phyloP scores from a whole-genome alignment of 805 yeast genomes.

The Teunomyces tritomae region DNA sequence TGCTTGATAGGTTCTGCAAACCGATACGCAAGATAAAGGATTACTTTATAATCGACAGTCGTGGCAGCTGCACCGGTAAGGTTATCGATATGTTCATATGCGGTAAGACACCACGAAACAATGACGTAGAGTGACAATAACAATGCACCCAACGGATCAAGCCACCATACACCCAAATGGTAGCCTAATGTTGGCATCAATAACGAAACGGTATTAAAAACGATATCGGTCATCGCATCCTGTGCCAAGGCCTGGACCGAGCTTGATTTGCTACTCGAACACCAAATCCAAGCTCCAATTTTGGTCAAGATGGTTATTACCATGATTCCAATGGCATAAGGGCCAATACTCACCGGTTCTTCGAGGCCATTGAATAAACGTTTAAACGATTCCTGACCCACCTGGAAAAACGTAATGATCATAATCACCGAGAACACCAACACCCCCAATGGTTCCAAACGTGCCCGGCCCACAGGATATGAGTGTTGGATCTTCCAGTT shows the following conservation, averaged over 20 bases:
- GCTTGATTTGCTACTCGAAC: slow-evolving; percentile 56
- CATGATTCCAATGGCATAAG: slow-evolving; percentile 59
- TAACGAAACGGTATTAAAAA: slow-evolving; percentile 69
- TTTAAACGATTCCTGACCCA: slow-evolving; percentile 60
- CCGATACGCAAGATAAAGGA: slow-evolving; percentile 63
- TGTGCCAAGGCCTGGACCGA: slow-evolving; percentile 78
- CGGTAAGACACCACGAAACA: slow-evolving; percentile 59
- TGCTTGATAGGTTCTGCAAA: slow-evolving; percentile 66
- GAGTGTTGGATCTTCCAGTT: slow-evolving; percentile 46
- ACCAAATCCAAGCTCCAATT: slow-evolving; percentile 61
- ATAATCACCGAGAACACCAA: slow-evolving; percentile 70
- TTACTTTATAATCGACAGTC: slow-evolving; percentile 59
- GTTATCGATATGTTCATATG: slow-evolving; percentile 70
- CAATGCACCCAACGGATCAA: slow-evolving; percentile 74
- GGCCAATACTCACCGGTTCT: slow-evolving; percentile 46
- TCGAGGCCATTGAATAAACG: slow-evolving; percentile 37
- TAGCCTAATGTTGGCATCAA: slow-evolving; percentile 66
- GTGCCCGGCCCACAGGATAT: slow-evolving; percentile 69
- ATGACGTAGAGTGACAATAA: slow-evolving; percentile 60
- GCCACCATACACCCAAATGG: slow-evolving; percentile 57
- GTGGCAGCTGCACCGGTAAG: slow-evolving; percentile 73
- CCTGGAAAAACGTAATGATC: slow-evolving; percentile 68
- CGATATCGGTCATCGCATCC: slow-evolving; percentile 76
- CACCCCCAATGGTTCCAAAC: slow-evolving; percentile 78
- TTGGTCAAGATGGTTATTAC: slow-evolving; percentile 57